Evolutionary conservation across 108 stramenopile genomes (phyloP), one percentile per base, ranked within the genome.

Genomic region (Phaeodactylum tricornutum): DNA sequence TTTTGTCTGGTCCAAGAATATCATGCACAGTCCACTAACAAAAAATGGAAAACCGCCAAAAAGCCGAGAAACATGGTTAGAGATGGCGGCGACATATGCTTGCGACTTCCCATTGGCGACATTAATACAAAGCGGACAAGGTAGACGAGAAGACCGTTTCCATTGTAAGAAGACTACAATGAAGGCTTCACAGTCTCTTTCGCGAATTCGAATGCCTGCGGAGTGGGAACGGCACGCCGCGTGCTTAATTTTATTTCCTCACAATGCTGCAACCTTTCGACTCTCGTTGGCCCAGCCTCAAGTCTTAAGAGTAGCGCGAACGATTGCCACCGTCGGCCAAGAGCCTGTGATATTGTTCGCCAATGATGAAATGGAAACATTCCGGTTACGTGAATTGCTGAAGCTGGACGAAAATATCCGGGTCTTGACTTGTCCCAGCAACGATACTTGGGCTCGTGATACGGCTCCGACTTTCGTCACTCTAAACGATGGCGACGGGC

Each of bases 381-480:
- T 20, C 5, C 5, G 14, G 2, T n/a, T 57, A 16, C 11, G 17
- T 34, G 44, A n/a, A 24, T 19, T 45, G 34, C 40, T 37, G 23
- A 38, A 45, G 15, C 19, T 22, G 17, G 24, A 33, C 4, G 23
- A 23, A 6, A 38, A 19, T 15, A 66, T 66, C 26, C 20, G 29
- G 11, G 30, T 63, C 14, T 31, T 28, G 12, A 47, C 59, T 1
- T 73, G 72, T 55, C 62, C 65, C 4, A 67, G 66, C 30, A 66
- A 85, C 48, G 82, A 84, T 38, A 72, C 76, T 3, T 87, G 86
- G 86, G 64, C 61, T 7, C 60, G 86, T 7, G 86, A 87, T 42
- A 80, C 77, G 17, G 79, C 75, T 0, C 86, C 86, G 8, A 77
- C 74, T 1, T 84, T 82, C 57, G 64, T 79, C 9, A 35, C 47